Percentiles rank a stretch among this genome's conserved stretches.
These are phyloP conservation scores for Pseudoscleropodium purum DNA, from an alignment of 225 moss, liverwort and hornwort genomes.

Conservation along the genomic window DNA sequence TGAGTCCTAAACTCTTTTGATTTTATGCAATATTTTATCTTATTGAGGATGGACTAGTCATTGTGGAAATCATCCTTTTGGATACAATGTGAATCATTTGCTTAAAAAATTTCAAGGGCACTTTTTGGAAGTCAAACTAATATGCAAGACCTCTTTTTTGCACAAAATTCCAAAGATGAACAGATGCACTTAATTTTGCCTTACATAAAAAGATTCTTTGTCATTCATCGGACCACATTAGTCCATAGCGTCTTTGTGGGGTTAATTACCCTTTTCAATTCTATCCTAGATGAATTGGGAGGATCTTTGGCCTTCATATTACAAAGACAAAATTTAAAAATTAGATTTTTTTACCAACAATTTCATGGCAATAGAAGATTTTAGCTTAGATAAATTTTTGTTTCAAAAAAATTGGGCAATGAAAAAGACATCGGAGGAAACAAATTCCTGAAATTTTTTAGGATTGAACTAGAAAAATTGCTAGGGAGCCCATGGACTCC, in stretches of 20 bases:
- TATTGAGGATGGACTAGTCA: no score
- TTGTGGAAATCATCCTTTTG: no score
- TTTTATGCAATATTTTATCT: neutral
- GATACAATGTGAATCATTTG: no score
- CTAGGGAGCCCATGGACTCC: neutral
- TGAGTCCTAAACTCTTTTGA: neutral
- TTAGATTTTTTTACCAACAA: neutral
- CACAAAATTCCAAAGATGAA: no score
- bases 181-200: no score
- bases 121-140: no score
- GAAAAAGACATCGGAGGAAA: neutral
- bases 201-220: no score
- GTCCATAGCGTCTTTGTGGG: no score
- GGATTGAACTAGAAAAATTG: neutral
- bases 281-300: neutral
- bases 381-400: neutral
- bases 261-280: neutral
- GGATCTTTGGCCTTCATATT: neutral
- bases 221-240: no score
- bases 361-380: neutral
- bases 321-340: neutral
- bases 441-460: neutral
- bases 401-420: neutral
- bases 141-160: no score
- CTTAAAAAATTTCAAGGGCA: no score